Evolutionary conservation across 2,329 filamentous ascomycete species (phyloP), one percentile per base, ranked within the genome.

Genomic region (Hypoxylon sp.): DNA sequence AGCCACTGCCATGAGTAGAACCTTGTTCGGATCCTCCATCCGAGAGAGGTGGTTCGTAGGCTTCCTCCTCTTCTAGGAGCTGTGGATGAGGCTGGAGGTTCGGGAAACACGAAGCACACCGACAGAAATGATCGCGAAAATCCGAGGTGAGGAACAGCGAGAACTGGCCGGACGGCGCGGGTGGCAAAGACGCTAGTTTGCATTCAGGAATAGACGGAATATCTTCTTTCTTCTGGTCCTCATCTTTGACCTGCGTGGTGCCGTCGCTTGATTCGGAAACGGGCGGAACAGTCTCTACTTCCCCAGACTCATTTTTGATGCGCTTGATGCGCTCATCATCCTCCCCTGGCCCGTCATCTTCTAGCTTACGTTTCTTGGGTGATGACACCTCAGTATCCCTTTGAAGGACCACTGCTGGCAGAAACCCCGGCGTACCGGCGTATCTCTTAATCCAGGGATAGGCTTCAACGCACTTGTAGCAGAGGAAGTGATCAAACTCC

Each of bases 361-460:
- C 87, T 8, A 87, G 85, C 75, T 91, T 93, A 74, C 92, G 89
- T 79, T 94, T 94, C 75, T 87, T 91, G 2, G 83, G 80, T 5
- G 74, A 50, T 1, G 71, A 58, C 0, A 65, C 58, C 11, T 61
- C 67, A 3, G 66, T 67, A 4, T 62, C 67, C 46, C 69, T 79
- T 65, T 78, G 77, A 63, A 81, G 78, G 66, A 89, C 91, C 0
- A 98, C 87, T 0, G 94, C 87, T 0, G 88, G 84, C 0, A 98
- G 83, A 75, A 99, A 98, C 0, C 94, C 94, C 0, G 88, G 77
- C 0, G 92, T 88, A 1, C 92, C 91, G 5, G 93, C 94, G 77
- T 98, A 98, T 70, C 86, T 85, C 82, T 95, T 97, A 79, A 98
- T 91, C 96, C 96, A 99, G 0, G 94, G 93, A 73, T 94, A 89